These are phyloP conservation scores for Globisporangium lucens DNA, from an alignment of 352 stramenopile genomes.

Conservation along the genomic window DNA sequence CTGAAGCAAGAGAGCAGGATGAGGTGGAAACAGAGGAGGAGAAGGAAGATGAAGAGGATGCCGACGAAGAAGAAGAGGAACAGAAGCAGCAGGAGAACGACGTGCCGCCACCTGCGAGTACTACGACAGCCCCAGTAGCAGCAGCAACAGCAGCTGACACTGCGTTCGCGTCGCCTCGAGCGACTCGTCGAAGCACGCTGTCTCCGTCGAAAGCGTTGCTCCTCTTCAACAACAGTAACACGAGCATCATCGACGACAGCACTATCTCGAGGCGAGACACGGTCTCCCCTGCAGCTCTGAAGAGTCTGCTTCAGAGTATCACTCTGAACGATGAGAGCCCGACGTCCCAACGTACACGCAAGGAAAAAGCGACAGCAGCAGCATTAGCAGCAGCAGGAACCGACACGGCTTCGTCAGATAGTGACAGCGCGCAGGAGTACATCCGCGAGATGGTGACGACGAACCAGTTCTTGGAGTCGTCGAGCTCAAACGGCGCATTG, in stretches of 20 bases:
- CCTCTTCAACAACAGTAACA: constrained; percentile 25
- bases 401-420: constrained; percentile 5
- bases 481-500: background rate
- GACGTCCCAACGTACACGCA: background rate
- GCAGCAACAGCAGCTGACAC: background rate
- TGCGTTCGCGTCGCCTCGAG: constrained; percentile 4
- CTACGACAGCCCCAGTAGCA: background rate
- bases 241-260: constrained; percentile 16
- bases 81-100: background rate
- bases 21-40: constrained; percentile 10
- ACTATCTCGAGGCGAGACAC: constrained; percentile 31
- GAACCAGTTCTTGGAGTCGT: constrained; percentile 16
- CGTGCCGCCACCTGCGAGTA: background rate
- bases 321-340: constrained; percentile 16
- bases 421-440: constrained; percentile 10
- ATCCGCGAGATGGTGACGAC: background rate
- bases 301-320: constrained; percentile 29
- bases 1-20: background rate
- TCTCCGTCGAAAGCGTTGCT: constrained; percentile 41
- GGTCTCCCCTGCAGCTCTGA: constrained; percentile 30
- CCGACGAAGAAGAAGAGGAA: constrained; percentile 3
- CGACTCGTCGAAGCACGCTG: constrained; percentile 29
- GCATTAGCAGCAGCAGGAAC: background rate
- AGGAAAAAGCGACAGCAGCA: background rate
- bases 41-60: constrained; percentile 1